Percentiles rank a stretch among this genome's conserved stretches.
These are phyloP conservation scores for Westerdykella sp. DNA, from an alignment of 2,329 filamentous ascomycete species.

Conservation along the genomic window DNA sequence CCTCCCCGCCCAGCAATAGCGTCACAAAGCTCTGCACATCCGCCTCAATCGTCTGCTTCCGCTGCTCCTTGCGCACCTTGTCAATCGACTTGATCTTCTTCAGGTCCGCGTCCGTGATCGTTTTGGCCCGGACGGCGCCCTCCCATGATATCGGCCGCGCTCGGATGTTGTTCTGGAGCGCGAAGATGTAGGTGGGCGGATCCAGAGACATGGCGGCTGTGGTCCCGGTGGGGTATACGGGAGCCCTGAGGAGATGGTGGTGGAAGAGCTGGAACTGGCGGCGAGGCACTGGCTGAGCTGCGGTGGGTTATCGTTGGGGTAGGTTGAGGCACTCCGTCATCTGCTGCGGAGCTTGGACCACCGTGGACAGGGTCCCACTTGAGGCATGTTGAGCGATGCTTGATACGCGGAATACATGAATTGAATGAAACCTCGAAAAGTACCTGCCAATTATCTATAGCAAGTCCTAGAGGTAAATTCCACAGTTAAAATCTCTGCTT, in stretches of 20 bases:
- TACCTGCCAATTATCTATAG: too few species aligned
- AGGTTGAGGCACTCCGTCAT: conserved; percentile 31
- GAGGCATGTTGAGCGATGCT: too few species aligned
- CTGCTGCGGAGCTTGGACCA: conserved; percentile 18
- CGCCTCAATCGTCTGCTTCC: conserved; percentile 71
- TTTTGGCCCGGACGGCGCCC: conserved; percentile 86
- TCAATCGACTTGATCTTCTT: conserved; percentile 95
- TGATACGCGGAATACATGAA: too few species aligned
- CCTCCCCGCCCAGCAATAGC: conserved; percentile 66
- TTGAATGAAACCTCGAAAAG: too few species aligned
- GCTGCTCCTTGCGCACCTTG: conserved; percentile 88
- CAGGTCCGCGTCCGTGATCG: conserved; percentile 87
- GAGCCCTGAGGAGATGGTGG: too few species aligned
- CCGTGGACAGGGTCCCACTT: background rate
- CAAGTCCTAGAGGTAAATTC: too few species aligned
- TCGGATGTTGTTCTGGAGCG: conserved; percentile 94
- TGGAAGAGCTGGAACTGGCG: too few species aligned
- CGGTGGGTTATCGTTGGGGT: conserved; percentile 21
- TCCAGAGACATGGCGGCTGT: conserved; percentile 71
- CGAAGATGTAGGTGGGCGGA: conserved; percentile 78
- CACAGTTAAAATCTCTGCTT: too few species aligned
- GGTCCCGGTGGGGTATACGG: too few species aligned
- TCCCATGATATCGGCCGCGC: conserved; percentile 96
- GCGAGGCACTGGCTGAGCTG: background rate
- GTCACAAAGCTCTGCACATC: conserved; percentile 74